Evolutionary conservation across 768 basidiomycete genomes (phyloP).

Genomic region (Termitomyces heimii): DNA sequence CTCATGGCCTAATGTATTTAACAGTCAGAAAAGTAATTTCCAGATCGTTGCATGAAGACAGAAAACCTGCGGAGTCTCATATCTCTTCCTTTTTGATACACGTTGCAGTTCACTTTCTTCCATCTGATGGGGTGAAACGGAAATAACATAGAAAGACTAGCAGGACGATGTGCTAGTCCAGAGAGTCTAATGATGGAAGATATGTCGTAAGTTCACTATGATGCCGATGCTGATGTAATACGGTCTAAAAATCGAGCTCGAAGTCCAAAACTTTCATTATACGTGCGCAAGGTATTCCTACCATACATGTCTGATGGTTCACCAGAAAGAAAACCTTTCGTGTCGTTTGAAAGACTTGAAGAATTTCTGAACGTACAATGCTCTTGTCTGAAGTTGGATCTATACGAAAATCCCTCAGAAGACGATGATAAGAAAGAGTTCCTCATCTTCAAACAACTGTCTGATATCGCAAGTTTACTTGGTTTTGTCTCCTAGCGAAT

Average conservation of each 20-base stretch:
- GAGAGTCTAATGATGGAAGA: neutral
- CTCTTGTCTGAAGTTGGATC: slow-evolving; percentile 41
- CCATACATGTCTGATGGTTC: slow-evolving; percentile 27
- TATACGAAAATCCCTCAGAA: slow-evolving; percentile 34
- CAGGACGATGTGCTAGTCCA: neutral
- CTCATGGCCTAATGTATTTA: slow-evolving; percentile 31
- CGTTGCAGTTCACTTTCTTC: slow-evolving; percentile 7
- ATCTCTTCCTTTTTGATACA: slow-evolving; percentile 40
- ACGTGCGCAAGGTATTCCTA: neutral
- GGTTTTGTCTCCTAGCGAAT: neutral
- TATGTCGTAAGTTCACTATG: too few species aligned
- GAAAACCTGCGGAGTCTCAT: slow-evolving; percentile 28
- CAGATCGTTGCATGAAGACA: neutral
- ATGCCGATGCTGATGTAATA: neutral
- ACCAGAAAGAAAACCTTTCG: slow-evolving; percentile 40
- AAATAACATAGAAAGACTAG: neutral
- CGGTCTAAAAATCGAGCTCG: neutral
- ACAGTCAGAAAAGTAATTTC: neutral
- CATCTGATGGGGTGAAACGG: neutral
- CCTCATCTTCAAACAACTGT: slow-evolving; percentile 34
- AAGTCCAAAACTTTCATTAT: neutral
- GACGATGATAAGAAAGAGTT: slow-evolving; percentile 40
- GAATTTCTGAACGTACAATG: slow-evolving; percentile 54
- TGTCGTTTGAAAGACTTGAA: slow-evolving; percentile 54
- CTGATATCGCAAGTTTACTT: slow-evolving; percentile 40